A percentile compares a stretch with the other conserved stretches of the same genome.
Evolutionary conservation across 768 basidiomycete species (phyloP).

Genomic region (Pleurotus tuoliensis): DNA sequence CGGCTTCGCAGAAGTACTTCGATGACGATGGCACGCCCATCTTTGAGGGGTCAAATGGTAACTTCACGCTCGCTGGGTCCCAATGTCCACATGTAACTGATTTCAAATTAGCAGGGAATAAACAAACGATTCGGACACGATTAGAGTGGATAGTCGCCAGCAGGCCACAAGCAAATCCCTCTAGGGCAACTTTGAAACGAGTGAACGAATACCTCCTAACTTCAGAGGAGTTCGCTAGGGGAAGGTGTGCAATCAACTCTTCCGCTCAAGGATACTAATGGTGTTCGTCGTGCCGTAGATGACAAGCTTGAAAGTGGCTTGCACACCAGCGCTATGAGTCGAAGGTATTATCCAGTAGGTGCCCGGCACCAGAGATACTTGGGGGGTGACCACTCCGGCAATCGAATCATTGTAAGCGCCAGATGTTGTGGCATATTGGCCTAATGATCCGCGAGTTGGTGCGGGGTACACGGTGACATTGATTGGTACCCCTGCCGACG

Average conservation of each 20-base stretch:
- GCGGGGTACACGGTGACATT: slow-evolving; percentile 59
- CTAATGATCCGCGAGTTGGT: slow-evolving; percentile 24
- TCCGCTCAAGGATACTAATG: slow-evolving; percentile 11
- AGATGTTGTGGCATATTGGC: slow-evolving; percentile 56
- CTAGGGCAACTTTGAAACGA: slow-evolving; percentile 73
- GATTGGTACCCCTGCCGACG: slow-evolving; percentile 41
- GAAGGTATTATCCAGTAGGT: slow-evolving; percentile 74
- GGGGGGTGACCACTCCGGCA: slow-evolving; percentile 65
- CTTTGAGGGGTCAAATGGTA: not conserved
- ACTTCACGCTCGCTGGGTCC: not conserved
- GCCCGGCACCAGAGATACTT: slow-evolving; percentile 48
- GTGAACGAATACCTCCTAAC: slow-evolving; percentile 74
- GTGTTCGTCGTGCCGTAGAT: slow-evolving; percentile 45
- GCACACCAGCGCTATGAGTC: slow-evolving; percentile 60
- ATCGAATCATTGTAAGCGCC: slow-evolving; percentile 76
- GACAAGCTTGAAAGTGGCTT: slow-evolving; percentile 54
- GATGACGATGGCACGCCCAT: slow-evolving; percentile 41
- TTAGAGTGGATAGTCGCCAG: slow-evolving; percentile 86
- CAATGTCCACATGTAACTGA: not conserved
- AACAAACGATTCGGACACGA: slow-evolving; percentile 63
- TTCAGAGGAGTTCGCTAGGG: slow-evolving; percentile 7
- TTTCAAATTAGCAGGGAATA: slow-evolving; percentile 30
- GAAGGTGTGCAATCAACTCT: not conserved
- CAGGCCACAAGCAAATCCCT: slow-evolving; percentile 75
- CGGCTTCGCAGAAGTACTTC: slow-evolving; percentile 56